These are phyloP conservation scores for Colletotrichum simmondsii DNA, from an alignment of 2,329 filamentous ascomycete genomes.

Conservation along the genomic window DNA sequence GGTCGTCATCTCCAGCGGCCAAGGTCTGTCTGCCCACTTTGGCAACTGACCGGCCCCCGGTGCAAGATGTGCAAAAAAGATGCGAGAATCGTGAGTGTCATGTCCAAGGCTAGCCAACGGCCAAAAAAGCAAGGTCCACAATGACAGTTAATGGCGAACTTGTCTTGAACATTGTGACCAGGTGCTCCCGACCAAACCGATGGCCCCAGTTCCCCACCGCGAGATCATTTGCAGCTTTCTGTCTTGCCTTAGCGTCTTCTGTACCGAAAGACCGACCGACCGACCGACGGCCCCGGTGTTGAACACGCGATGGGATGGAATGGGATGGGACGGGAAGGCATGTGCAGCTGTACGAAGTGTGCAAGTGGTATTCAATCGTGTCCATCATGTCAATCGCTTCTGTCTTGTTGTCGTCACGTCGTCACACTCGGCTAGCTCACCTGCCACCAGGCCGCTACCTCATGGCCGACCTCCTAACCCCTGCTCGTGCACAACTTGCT, in stretches of 20 bases:
- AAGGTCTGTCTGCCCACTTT: conserved; percentile 17
- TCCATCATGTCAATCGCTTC: neutral
- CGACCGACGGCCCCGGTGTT: neutral
- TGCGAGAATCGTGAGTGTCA: neutral
- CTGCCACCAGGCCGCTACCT: neutral
- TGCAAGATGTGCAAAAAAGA: neutral
- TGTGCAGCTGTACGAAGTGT: neutral
- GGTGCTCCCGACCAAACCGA: conserved; percentile 19
- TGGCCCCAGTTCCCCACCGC: neutral
- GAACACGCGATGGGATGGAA: conserved; percentile 2
- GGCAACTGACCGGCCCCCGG: neutral
- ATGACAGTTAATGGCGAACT: neutral
- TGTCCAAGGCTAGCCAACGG: neutral
- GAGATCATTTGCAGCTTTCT: conserved; percentile 3
- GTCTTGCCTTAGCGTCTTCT: neutral
- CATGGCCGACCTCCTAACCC: neutral
- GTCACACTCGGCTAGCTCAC: conserved; percentile 9
- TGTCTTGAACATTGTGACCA: neutral
- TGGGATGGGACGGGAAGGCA: neutral
- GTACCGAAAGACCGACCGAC: neutral
- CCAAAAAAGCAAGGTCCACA: neutral
- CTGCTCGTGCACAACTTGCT: conserved; percentile 4
- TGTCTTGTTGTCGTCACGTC: conserved; percentile 5
- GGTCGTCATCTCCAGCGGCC: conserved; percentile 23
- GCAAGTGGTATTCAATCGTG: neutral